Evolutionary conservation across 176 grass and related monocot genomes (phyloP), one percentile per base, ranked within the genome.

Genomic region (Avena sativa): DNA sequence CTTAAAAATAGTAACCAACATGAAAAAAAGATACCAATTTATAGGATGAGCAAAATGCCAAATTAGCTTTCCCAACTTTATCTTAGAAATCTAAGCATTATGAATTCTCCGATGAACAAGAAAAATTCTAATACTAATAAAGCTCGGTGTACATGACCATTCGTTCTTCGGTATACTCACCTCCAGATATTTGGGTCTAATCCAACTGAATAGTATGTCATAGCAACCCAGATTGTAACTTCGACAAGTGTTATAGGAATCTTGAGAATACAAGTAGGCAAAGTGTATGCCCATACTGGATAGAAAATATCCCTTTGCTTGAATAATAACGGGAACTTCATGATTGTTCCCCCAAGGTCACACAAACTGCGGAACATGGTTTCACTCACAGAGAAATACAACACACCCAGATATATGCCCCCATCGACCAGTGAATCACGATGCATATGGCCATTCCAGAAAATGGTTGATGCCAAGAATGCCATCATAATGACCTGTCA

Each of bases 241-340:
- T 85, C 84, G 23, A 88, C 17, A 50, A 93, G 81, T 25, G 85
- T 88, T 36, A 93, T 86, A 6, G 91, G 92, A 48, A 93, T 91
- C 47, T 90, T 85, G 49, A 93, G 81, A 84, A 93, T 88, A 86
- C 82, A 93, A 47, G 78, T 52, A 50, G 89, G 79, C 14, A 86
- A 47, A 55, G 92, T 88, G 70, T 91, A 93, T 36, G 82, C 68
- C 92, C 92, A 93, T 46, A 89, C 88, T 16, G 89, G 92, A 67
- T 86, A 93, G 82, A 91, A 93, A 57, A 88, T 82, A 81, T 86
- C 92, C 30, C 89, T 76, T 78, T 93, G 88, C 77, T 91, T 93
- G 48, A 90, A 93, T 82, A 91, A 91, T 80, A 93, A 72, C 6
- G 92, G 89, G 3, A 93, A 74, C 43, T 83, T 93, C 52, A 81